Evolutionary conservation across 805 yeast genomes (phyloP), one percentile per base, ranked within the genome.

Genomic region (Kluyveromyces aestuarii): DNA sequence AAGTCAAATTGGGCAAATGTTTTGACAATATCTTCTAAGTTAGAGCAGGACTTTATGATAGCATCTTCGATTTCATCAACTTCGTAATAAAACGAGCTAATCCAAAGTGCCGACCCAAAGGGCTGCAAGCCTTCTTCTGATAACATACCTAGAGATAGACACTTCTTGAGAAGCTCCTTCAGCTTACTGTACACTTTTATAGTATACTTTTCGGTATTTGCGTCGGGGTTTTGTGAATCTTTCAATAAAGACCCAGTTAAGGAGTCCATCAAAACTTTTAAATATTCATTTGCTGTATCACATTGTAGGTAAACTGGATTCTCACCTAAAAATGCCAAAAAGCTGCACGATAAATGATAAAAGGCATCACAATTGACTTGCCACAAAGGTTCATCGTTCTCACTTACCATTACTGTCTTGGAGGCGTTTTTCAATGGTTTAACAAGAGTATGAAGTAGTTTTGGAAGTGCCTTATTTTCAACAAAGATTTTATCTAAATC

Each of bases 11-110:
- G 48, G 2, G 73, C 61, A 3, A 81, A 56, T 10, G 57, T 60
- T 10, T 60, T 52, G 2, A 77, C 62, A 5, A 76, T 66, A 11
- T 69, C 72, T 3, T 60, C 58, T 3, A 74, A 63, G 1, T 60
- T 50, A 2, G 59, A 60, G 19, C 59, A 54, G 27, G 48, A 55
- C 33, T 56, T 60, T 27, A 67, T 56, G 35, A 71, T 57, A 44
- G 55, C 66, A 27, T 53, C 67, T 55, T 77, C 95, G 16, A 75
- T 62, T 44, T 75, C 84, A 62, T 74, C 85, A 36, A 70, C 71
- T 49, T 73, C 77, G 68, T 77, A 84, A 27, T 77, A 64, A 53
- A 73, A 84, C 0, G 91, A 83, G 19, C 77, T 70, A 1, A 67
- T 60, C 77, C 86, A 83, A 1, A 88, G 56, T 1, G 73, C 63